Evolutionary conservation across 768 basidiomycete genomes (phyloP).

Genomic region (Suillus alpinus): DNA sequence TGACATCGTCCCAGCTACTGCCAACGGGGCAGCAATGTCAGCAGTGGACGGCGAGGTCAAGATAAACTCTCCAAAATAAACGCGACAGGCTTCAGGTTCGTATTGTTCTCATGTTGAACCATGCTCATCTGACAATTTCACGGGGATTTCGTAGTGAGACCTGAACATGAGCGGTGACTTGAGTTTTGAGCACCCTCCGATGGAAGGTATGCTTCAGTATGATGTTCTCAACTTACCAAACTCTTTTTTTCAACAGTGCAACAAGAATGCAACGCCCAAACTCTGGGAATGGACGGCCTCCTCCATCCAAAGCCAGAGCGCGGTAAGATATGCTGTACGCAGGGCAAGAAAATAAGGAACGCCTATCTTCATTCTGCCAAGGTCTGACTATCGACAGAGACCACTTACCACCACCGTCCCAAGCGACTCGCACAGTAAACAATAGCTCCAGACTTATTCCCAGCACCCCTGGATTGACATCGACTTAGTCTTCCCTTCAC

Average conservation of each 20-base stretch:
- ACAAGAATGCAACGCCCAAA: conserved; percentile 99
- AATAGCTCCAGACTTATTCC: background rate
- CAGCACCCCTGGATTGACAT: background rate
- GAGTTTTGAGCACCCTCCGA: conserved; percentile 97
- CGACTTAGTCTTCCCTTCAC: background rate
- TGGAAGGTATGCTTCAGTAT: conserved; percentile 63
- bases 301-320: conserved; percentile 99
- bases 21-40: conserved; percentile 47
- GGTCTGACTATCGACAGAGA: too few species aligned
- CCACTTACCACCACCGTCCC: background rate
- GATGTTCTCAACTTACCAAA: conserved; percentile 3
- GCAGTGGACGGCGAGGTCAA: conserved; percentile 52
- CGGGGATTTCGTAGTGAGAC: conserved; percentile 97
- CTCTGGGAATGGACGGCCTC: conserved; percentile 97
- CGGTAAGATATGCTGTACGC: conserved; percentile 60
- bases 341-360: background rate
- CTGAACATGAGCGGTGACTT: conserved; percentile 95
- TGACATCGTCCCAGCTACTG: conserved; percentile 57
- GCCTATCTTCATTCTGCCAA: too few species aligned
- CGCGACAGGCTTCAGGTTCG: conserved; percentile 95
- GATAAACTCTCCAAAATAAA: conserved; percentile 95
- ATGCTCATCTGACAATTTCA: conserved; percentile 7
- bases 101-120: background rate
- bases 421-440: background rate
- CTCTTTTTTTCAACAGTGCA: conserved; percentile 59